Evolutionary conservation across 306 rosid genomes (phyloP), one percentile per base, ranked within the genome.

Genomic region (Cicer bijugum): DNA sequence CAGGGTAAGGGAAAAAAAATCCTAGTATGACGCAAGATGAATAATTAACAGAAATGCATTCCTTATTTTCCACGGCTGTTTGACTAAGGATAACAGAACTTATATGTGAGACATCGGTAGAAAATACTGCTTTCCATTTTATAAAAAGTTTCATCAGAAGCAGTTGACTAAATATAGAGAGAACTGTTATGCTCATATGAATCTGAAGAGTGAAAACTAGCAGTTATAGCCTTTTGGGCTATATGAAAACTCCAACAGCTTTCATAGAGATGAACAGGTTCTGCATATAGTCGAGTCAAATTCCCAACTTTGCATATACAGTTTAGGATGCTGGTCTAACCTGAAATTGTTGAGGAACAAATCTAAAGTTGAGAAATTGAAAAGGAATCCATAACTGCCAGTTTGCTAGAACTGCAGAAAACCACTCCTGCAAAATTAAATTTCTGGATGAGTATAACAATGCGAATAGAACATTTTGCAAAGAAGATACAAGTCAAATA

Each of bases 371-470:
- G 84, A 94, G 80, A 85, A 94, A 94, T 53, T 94, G 99, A 78
- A 94, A 94, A 77, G 97, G 99, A 82, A 94, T 89, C 99, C 99
- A 94, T 20, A 94, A 86, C 73, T 89, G 86, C 99, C 99, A 94
- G 81, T 94, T 94, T 60, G 90, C 99, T 61, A 91, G 28, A 71
- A 91, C 91, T 75, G 90, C 76, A 70, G 96, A 87, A 85, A 91
- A 86, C 99, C 97, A 94, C 84, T 91, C 99, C 96, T 94, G 33
- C 75, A 70, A 81, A 82, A 73, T 51, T 71, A 69, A 76, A 70
- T 51, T 65, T 47, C 35, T 3, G 45, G 50, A 73, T 76, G 51
- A 77, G 81, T 69, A 82, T 16, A 46, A 6, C 46, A 51, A 14
- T 56, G 4, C 37, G 63, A 72, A 66, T 44, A 61, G 39, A 74